These are phyloP conservation scores for Myriosclerotinia duriaeana DNA, from an alignment of 2,329 filamentous ascomycete genomes.

Conservation along the genomic window DNA sequence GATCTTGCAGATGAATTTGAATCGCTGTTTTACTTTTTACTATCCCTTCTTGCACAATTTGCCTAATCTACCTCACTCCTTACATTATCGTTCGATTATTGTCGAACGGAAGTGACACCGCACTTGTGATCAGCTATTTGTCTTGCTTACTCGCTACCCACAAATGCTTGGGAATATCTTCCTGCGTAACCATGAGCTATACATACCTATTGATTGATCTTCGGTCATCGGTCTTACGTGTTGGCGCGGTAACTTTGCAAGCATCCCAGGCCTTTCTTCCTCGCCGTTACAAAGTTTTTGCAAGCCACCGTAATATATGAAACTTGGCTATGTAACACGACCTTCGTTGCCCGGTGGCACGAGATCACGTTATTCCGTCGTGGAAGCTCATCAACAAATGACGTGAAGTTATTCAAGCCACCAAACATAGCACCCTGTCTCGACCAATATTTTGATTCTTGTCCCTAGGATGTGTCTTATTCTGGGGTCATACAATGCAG, in stretches of 20 bases:
- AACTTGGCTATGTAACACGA: conserved; percentile 6
- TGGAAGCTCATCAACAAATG: not conserved
- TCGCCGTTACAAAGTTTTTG: not conserved
- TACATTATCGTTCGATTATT: conserved; percentile 13
- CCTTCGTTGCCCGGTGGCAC: not conserved
- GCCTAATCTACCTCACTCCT: not conserved
- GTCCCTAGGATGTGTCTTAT: not conserved
- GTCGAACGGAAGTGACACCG: not conserved
- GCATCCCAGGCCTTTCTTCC: not conserved
- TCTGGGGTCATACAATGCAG: not conserved
- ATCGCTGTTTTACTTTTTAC: conserved; percentile 1
- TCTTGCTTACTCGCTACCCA: not conserved
- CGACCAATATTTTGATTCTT: not conserved
- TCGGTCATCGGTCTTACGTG: not conserved
- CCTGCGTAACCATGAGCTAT: not conserved
- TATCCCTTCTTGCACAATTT: not conserved
- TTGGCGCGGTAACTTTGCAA: not conserved
- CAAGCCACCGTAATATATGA: conserved; percentile 13
- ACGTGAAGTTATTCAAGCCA: conserved; percentile 6
- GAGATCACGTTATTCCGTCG: conserved; percentile 8
- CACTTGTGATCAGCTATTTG: not conserved
- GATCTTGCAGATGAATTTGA: conserved; percentile 10
- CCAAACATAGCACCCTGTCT: not conserved
- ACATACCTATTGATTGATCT: not conserved
- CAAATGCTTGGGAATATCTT: not conserved